Conservation (phyloP, 176 grass and related monocot genomes). For the Carex pumila region DNA sequence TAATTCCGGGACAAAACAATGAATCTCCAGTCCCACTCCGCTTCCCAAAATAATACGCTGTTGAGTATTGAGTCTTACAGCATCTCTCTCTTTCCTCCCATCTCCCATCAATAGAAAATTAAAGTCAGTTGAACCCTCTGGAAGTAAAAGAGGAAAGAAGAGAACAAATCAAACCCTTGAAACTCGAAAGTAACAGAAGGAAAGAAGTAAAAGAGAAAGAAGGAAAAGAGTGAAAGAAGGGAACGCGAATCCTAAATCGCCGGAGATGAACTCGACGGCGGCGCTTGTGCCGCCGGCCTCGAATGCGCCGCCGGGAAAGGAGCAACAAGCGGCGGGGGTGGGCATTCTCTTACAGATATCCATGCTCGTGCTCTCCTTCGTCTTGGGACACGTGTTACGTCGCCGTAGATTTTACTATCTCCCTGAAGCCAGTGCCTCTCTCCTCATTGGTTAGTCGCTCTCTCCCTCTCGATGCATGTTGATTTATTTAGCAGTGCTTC, state of each 20-base stretch:
- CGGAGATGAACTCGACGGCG: constrained; percentile 44
- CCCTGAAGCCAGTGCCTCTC: constrained; percentile 94
- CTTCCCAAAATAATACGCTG: too few species aligned
- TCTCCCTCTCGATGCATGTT: background rate
- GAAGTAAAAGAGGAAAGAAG: background rate
- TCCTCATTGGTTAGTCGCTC: constrained; percentile 63
- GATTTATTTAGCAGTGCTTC: background rate
- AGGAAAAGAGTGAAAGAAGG: background rate
- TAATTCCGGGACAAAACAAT: too few species aligned
- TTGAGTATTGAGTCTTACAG: too few species aligned
- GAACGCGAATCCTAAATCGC: background rate
- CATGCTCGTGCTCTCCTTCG: constrained; percentile 96
- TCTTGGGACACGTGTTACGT: constrained; percentile 91
- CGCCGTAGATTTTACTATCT: constrained; percentile 95
- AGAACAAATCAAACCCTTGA: background rate
- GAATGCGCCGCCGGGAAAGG: constrained; percentile 59
- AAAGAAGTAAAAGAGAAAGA: background rate
- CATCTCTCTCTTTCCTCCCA: too few species aligned
- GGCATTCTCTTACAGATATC: constrained; percentile 96
- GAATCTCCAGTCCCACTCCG: too few species aligned
- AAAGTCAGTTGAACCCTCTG: background rate
- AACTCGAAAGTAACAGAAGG: background rate
- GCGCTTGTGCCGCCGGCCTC: constrained; percentile 32
- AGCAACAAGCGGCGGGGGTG: constrained; percentile 95
- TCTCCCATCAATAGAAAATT: too few species aligned